Conservation (phyloP, 2,329 filamentous ascomycete genomes). For the Orbilia blumenaviensis region DNA sequence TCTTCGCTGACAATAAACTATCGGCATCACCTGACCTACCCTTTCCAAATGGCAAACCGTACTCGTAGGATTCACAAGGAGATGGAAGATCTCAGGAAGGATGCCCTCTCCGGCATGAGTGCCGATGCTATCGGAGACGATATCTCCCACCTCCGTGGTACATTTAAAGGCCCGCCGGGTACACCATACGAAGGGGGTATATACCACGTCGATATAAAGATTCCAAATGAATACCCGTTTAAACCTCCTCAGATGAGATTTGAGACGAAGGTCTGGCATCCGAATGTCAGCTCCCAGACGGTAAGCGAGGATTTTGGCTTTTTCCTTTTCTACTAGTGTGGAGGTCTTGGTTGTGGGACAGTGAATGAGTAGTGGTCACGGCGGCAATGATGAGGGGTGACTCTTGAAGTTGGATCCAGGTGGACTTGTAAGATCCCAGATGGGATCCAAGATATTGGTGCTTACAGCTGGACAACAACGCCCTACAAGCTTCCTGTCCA, state of each 20-base stretch:
- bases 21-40: neutral
- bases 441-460: neutral
- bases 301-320: slow-evolving; percentile 65
- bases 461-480: too few relatives aligned
- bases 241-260: slow-evolving; percentile 91
- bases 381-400: neutral
- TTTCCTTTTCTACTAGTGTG: neutral
- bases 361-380: neutral
- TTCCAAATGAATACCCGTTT: slow-evolving; percentile 91
- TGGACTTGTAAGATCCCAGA: too few relatives aligned
- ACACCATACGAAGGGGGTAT: slow-evolving; percentile 91
- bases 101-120: slow-evolving; percentile 79
- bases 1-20: neutral
- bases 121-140: slow-evolving; percentile 74
- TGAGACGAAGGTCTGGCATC: slow-evolving; percentile 94
- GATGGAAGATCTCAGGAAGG: slow-evolving; percentile 76
- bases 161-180: slow-evolving; percentile 85
- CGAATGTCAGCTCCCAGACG: slow-evolving; percentile 93
- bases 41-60: slow-evolving; percentile 64
- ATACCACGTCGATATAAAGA: slow-evolving; percentile 83
- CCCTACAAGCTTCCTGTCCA: neutral
- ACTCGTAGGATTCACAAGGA: slow-evolving; percentile 76
- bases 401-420: neutral
- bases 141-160: slow-evolving; percentile 82
- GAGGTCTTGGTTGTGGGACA: neutral